phyloP scores from a whole-genome alignment of 2,329 filamentous ascomycete species.

The Cordyceps fumosorosea region DNA sequence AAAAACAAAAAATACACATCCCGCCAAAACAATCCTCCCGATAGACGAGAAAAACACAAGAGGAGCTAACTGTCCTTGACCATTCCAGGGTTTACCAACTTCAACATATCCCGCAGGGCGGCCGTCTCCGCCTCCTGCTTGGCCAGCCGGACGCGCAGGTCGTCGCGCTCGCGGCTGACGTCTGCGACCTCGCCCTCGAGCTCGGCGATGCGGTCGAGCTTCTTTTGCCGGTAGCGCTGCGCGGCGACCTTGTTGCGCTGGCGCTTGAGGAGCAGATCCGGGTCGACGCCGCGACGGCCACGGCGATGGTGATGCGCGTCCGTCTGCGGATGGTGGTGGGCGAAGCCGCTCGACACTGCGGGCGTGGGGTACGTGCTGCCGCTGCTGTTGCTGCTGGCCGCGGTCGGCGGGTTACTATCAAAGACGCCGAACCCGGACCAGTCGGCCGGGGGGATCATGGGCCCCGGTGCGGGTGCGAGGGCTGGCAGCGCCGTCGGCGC shows the following conservation, averaged over 20 bases:
- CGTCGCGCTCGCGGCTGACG: slow-evolving; percentile 49
- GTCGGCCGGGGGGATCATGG: background rate
- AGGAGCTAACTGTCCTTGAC: slow-evolving; percentile 5
- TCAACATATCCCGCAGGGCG: slow-evolving; percentile 38
- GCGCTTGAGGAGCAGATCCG: slow-evolving; percentile 38
- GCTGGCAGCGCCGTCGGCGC: background rate
- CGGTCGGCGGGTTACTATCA: background rate
- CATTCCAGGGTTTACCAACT: slow-evolving; percentile 5
- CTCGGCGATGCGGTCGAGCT: slow-evolving; percentile 51
- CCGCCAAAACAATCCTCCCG: slow-evolving; percentile 4
- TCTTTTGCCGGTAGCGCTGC: slow-evolving; percentile 56
- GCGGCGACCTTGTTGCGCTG: slow-evolving; percentile 57
- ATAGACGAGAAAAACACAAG: background rate
- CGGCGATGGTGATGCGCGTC: background rate
- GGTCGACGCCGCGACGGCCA: background rate
- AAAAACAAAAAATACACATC: background rate
- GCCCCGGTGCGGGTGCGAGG: background rate
- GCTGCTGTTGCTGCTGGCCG: background rate
- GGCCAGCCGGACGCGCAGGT: slow-evolving; percentile 48
- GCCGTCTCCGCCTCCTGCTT: slow-evolving; percentile 53
- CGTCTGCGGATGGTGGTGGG: background rate
- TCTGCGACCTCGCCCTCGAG: slow-evolving; percentile 48
- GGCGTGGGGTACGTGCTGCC: background rate
- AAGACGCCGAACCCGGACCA: slow-evolving; percentile 11
- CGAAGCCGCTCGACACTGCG: background rate